Evolutionary conservation across 306 rosid genomes (phyloP).

Genomic region (Cucurbita maxima): DNA sequence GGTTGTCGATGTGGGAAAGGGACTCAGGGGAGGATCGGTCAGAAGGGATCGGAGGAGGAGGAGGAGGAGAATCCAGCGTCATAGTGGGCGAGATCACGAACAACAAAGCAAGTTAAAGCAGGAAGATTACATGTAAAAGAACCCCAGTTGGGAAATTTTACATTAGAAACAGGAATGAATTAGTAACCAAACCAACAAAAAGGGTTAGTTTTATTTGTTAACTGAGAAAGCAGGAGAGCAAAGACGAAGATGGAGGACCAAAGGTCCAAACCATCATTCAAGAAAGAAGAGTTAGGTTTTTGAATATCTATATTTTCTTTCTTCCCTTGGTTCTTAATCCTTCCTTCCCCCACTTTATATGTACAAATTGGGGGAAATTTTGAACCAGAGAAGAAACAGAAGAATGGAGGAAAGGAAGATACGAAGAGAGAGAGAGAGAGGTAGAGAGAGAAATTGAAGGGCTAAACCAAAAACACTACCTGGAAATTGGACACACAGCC

Average conservation of each 20-base stretch:
- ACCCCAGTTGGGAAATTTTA: conserved; percentile 23
- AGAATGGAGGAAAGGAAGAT: background rate
- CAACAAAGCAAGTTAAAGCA: conserved; percentile 35
- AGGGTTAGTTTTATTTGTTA: conserved; percentile 11
- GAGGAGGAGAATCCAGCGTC: conserved; percentile 47
- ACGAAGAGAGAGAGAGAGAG: background rate
- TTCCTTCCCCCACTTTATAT: background rate
- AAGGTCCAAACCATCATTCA: conserved; percentile 46
- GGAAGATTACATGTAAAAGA: conserved; percentile 44
- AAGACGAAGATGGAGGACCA: conserved; percentile 24
- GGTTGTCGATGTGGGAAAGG: conserved; percentile 9
- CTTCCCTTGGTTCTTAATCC: background rate
- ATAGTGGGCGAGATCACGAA: conserved; percentile 39
- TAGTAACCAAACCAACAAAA: background rate
- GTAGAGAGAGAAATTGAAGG: background rate
- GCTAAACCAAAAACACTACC: conserved; percentile 2
- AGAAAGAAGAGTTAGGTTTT: background rate
- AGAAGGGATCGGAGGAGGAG: conserved; percentile 44
- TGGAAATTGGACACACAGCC: conserved; percentile 15
- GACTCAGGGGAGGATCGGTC: conserved; percentile 48
- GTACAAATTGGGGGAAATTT: background rate
- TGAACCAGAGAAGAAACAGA: conserved; percentile 5
- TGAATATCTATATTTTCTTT: conserved; percentile 3
- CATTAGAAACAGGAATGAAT: conserved; percentile 29
- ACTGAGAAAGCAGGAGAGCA: conserved; percentile 11